Conservation (phyloP, 1,284 basidiomycete species). For the Bjerkandera adusta region DNA sequence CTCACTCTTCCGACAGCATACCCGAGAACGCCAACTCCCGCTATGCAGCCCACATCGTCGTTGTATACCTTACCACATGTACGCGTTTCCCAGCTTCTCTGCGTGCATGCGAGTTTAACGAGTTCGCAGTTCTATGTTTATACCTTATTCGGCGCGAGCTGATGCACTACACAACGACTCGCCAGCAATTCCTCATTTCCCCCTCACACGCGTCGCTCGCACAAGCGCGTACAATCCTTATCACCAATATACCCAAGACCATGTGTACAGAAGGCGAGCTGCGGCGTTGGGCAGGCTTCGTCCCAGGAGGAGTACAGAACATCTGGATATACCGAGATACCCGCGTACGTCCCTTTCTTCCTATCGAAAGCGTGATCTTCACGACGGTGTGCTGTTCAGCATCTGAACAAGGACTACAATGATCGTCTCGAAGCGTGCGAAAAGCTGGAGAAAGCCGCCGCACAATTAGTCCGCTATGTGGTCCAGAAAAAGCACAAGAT, state of each 20-base stretch:
- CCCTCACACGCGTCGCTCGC: slow-evolving; percentile 60
- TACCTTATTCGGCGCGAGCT: slow-evolving; percentile 69
- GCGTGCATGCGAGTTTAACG: background rate
- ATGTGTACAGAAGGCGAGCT: slow-evolving; percentile 61
- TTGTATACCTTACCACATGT: slow-evolving; percentile 48
- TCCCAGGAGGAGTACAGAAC: slow-evolving; percentile 76
- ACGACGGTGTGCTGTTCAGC: no score
- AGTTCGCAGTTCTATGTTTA: slow-evolving; percentile 60
- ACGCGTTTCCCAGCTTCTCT: slow-evolving; percentile 13
- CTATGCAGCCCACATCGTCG: slow-evolving; percentile 45
- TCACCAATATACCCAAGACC: slow-evolving; percentile 69
- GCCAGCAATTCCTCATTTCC: slow-evolving; percentile 69
- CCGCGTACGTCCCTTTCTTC: slow-evolving; percentile 13
- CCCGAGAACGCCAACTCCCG: slow-evolving; percentile 29
- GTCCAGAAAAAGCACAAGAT: slow-evolving; percentile 37
- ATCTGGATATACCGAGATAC: slow-evolving; percentile 74
- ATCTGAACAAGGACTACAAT: slow-evolving; percentile 63
- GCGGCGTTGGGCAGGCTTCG: slow-evolving; percentile 60
- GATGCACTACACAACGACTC: slow-evolving; percentile 59
- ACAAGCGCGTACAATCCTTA: slow-evolving; percentile 76
- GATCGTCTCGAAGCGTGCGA: slow-evolving; percentile 53
- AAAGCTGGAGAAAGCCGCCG: slow-evolving; percentile 65
- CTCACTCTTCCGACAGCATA: slow-evolving; percentile 29
- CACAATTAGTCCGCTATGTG: slow-evolving; percentile 55
- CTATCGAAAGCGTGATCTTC: background rate